A percentile compares a stretch with the other conserved stretches of the same genome.
Conservation (phyloP, 2,329 filamentous ascomycete genomes). For the Monosporascus sp. region DNA sequence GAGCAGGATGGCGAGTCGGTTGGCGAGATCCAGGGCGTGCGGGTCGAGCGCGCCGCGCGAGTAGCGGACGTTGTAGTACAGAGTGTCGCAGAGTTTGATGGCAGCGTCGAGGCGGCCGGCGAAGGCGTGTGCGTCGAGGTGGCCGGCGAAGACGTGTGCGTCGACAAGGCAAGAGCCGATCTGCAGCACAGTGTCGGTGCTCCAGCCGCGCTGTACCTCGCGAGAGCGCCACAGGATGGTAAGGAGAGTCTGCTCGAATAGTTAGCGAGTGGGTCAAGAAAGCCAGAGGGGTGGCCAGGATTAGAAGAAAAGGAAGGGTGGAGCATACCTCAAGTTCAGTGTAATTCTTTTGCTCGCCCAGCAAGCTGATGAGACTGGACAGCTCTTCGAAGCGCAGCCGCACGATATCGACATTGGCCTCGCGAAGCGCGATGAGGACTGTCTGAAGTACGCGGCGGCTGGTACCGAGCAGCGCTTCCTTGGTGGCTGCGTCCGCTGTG, state of each 20-base stretch:
- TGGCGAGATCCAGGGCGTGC: constrained; percentile 21
- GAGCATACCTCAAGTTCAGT: constrained; percentile 34
- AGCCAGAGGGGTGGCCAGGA: too few species aligned
- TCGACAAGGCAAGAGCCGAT: constrained; percentile 28
- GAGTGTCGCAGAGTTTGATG: constrained; percentile 24
- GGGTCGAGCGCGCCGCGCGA: constrained; percentile 26
- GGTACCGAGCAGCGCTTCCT: constrained; percentile 29
- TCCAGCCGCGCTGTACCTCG: constrained; percentile 29
- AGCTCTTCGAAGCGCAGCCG: constrained; percentile 39
- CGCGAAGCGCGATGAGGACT: constrained; percentile 36
- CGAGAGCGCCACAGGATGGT: constrained; percentile 28
- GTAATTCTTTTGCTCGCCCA: constrained; percentile 43
- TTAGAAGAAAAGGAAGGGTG: not conserved
- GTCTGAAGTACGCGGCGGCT: constrained; percentile 34
- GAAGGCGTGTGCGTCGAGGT: constrained; percentile 26
- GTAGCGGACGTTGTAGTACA: constrained; percentile 31
- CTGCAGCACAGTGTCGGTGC: constrained; percentile 20
- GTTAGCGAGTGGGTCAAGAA: constrained; percentile 1
- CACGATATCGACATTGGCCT: constrained; percentile 38
- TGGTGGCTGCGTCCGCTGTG: constrained; percentile 28
- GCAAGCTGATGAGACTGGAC: constrained; percentile 37
- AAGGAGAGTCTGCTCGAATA: constrained; percentile 15
- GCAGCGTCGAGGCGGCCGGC: constrained; percentile 22
- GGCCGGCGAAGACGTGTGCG: constrained; percentile 22
- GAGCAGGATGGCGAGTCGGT: constrained; percentile 26